phyloP scores from a whole-genome alignment of 2,329 filamentous ascomycete species.

The Aspergillus piperis region DNA sequence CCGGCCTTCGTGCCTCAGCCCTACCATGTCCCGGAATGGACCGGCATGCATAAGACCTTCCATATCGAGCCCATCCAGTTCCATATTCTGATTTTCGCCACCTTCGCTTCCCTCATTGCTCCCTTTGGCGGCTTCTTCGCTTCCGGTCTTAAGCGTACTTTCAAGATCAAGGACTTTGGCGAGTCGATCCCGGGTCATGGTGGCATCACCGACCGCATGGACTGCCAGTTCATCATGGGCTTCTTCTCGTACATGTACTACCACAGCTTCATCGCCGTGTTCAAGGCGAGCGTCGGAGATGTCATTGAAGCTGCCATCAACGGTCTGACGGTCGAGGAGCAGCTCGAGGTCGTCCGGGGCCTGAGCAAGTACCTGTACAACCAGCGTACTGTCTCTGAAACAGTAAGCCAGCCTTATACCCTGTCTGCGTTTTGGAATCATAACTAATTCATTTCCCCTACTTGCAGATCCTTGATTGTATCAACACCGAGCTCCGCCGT shows the following conservation, averaged over 20 bases:
- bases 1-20: conserved; percentile 81
- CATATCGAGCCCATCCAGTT: conserved; percentile 86
- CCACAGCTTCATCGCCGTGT: conserved; percentile 89
- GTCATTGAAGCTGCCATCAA: conserved; percentile 91
- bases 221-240: conserved; percentile 99
- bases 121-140: conserved; percentile 99
- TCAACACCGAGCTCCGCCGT: conserved; percentile 39
- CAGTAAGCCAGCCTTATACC: conserved; percentile 43
- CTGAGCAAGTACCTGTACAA: conserved; percentile 65
- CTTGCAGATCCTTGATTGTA: conserved; percentile 39
- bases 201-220: conserved; percentile 98
- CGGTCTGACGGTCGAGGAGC: conserved; percentile 82
- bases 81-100: conserved; percentile 84
- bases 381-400: conserved; percentile 59
- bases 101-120: conserved; percentile 93
- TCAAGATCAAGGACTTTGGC: conserved; percentile 99
- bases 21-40: conserved; percentile 71
- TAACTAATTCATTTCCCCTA: not conserved
- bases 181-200: conserved; percentile 97
- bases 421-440: not conserved
- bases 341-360: conserved; percentile 73
- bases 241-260: conserved; percentile 99
- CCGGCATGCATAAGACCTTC: conserved; percentile 71
- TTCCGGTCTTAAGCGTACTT: conserved; percentile 94
- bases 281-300: conserved; percentile 80